Evolutionary conservation across 495 filamentous ascomycete genomes (phyloP).

Genomic region (Corynascus novoguineensis): DNA sequence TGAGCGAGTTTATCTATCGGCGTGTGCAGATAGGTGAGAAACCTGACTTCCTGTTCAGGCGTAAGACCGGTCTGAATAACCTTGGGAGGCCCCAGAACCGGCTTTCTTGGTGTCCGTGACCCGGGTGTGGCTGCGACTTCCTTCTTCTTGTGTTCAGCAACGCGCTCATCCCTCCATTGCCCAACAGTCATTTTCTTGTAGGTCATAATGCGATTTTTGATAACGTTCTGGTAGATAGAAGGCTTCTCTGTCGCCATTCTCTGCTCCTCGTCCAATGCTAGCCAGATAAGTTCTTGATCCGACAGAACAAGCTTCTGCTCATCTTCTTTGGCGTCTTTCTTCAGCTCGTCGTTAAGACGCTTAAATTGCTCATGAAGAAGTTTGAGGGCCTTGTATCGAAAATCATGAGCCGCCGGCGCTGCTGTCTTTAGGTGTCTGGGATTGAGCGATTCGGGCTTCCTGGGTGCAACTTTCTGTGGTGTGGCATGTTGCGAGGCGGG

Average conservation of each 20-base stretch:
- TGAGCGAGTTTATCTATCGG: slow-evolving; percentile 53
- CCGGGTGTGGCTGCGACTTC: slow-evolving; percentile 15
- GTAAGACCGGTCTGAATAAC: slow-evolving; percentile 63
- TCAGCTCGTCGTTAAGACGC: slow-evolving; percentile 62
- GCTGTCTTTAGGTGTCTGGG: slow-evolving; percentile 70
- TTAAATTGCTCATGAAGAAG: slow-evolving; percentile 68
- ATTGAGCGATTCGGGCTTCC: slow-evolving; percentile 57
- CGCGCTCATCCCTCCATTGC: slow-evolving; percentile 57
- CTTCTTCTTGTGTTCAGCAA: slow-evolving; percentile 27
- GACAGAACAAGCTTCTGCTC: slow-evolving; percentile 51
- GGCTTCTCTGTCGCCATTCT: slow-evolving; percentile 60
- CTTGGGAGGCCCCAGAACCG: slow-evolving; percentile 31
- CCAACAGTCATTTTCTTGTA: slow-evolving; percentile 64
- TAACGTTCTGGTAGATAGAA: slow-evolving; percentile 69
- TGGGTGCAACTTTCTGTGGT: slow-evolving; percentile 16
- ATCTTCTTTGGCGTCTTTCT: slow-evolving; percentile 44
- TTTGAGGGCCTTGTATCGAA: slow-evolving; percentile 60
- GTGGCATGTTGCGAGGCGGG: background rate
- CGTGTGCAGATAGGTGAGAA: slow-evolving; percentile 55
- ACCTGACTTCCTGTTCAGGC: slow-evolving; percentile 58
- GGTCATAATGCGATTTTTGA: slow-evolving; percentile 69
- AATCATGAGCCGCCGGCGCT: slow-evolving; percentile 60
- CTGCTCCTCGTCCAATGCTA: slow-evolving; percentile 83
- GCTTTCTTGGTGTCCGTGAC: slow-evolving; percentile 20
- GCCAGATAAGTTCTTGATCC: slow-evolving; percentile 63